Base-by-base conservation (phyloP, 2,329 filamentous ascomycete genomes). In the Cercospora sp. region DNA sequence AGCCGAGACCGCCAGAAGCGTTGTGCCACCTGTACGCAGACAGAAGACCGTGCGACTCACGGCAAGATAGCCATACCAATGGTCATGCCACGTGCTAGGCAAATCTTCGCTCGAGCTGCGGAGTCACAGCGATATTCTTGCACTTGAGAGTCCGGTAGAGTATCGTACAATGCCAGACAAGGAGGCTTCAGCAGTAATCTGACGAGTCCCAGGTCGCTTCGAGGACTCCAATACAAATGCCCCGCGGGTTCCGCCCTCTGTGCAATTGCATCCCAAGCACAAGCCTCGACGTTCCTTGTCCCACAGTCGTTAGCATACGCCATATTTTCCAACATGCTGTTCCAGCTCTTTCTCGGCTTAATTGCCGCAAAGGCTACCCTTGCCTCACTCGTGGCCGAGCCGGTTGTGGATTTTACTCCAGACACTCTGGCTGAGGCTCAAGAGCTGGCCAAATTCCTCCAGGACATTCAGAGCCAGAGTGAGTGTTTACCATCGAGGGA, bases 321-420 rank as follows among this genome's bases (percentile, higher is more conserved):
- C 31, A 5, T 12, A 13, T 13, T 33, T 5, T 13, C 12, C 31
- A 33, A 13, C 3, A 33, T 33, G 65, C 53, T 67, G 23, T 67
- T 60, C 39, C 33, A 57, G 18, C 39, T 67, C 60, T n/a, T 67
- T 18, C 33, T 67, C 36, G 53, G 33, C 53, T 28, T 67, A 4
- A 26, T 53, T 16, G 65, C 65, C 51, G 65, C 28, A 8, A 63
- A 63, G 51, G 65, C 53, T 33, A 39, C 57, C 60, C 57, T 58
- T 10, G 59, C 59, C 48, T 57, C 65, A 16, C 65, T 60, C 20
- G 45, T 55, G 5, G 10, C 31, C 13, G 42, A 26, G 26, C n/a
- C 64, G 3, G 20, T 42, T 8, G 31, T 33, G 6, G 60, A 62
- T 8, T 51, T 62, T 23, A 62, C 60, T 26, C 60, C 60, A 30